These are phyloP conservation scores for Phytophthora hibernalis DNA, from an alignment of 352 stramenopile species.

Conservation along the genomic window DNA sequence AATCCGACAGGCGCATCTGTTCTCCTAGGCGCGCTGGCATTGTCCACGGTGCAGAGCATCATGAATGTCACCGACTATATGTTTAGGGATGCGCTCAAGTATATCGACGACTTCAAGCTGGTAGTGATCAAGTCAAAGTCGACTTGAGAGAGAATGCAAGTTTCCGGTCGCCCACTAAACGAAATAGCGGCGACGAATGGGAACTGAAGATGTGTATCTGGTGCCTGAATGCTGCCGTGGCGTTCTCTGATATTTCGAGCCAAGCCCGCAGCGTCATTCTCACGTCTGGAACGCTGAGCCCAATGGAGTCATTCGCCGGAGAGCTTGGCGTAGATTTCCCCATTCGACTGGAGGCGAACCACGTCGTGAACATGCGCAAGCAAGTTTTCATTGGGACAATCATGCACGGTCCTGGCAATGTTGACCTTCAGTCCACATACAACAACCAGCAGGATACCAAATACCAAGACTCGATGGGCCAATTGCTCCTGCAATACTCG, in stretches of 20 bases:
- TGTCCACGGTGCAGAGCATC: conserved; percentile 66
- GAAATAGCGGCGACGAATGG: conserved; percentile 43
- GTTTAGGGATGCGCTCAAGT: conserved; percentile 82
- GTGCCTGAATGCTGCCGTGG: conserved; percentile 86
- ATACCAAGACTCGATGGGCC: conserved; percentile 86
- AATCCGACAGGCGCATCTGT: conserved; percentile 38
- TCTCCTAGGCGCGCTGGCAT: conserved; percentile 57
- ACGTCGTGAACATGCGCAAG: conserved; percentile 89
- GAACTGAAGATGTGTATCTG: conserved; percentile 87
- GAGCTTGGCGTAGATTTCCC: conserved; percentile 84
- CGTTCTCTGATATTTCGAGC: conserved; percentile 79
- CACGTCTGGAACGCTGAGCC: conserved; percentile 85
- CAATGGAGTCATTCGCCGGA: conserved; percentile 89
- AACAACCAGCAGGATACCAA: conserved; percentile 81
- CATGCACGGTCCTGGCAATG: conserved; percentile 67
- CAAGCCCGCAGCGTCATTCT: conserved; percentile 80
- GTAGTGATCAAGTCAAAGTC: conserved; percentile 47
- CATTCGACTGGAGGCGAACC: conserved; percentile 85
- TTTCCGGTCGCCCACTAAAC: conserved; percentile 39
- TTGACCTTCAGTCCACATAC: conserved; percentile 82
- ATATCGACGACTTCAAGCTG: conserved; percentile 85
- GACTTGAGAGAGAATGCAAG: conserved; percentile 28
- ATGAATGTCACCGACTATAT: conserved; percentile 84
- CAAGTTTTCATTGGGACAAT: conserved; percentile 84
- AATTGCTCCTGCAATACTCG: conserved; percentile 76